phyloP scores from a whole-genome alignment of 1,284 basidiomycete species.

The Moesziomyces sp. region DNA sequence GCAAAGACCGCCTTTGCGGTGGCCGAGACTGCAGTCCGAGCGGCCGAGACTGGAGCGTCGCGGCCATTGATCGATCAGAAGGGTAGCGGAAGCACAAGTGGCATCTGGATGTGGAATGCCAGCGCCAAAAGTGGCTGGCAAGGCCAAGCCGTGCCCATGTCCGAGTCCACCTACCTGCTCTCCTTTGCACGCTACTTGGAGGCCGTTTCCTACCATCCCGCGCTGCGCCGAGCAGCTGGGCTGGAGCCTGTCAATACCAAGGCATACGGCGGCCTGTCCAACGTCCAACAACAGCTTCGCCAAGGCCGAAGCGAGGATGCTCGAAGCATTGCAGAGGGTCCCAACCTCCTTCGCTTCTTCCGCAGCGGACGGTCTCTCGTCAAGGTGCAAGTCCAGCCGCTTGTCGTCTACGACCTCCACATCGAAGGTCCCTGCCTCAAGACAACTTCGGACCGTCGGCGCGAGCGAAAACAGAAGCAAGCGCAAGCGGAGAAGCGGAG shows the following conservation, averaged over 20 bases:
- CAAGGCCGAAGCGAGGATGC: slow-evolving; percentile 40
- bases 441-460: slow-evolving; percentile 26
- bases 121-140: slow-evolving; percentile 49
- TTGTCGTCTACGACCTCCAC: slow-evolving; percentile 48
- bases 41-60: slow-evolving; percentile 37
- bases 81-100: slow-evolving; percentile 27
- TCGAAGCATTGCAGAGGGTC: slow-evolving; percentile 42
- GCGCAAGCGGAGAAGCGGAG: slow-evolving; percentile 19
- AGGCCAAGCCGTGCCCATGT: slow-evolving; percentile 42
- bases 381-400: slow-evolving; percentile 53
- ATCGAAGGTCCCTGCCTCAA: slow-evolving; percentile 55
- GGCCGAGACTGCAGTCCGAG: slow-evolving; percentile 51
- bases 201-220: slow-evolving; percentile 55
- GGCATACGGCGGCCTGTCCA: slow-evolving; percentile 34
- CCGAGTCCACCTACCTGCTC: slow-evolving; percentile 56
- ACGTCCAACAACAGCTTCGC: slow-evolving; percentile 40
- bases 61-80: slow-evolving; percentile 33
- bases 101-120: slow-evolving; percentile 57
- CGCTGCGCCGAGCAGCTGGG: slow-evolving; percentile 38
- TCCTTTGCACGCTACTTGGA: slow-evolving; percentile 61
- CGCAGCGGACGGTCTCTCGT: slow-evolving; percentile 44
- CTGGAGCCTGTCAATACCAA: slow-evolving; percentile 34
- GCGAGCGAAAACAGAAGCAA: slow-evolving; percentile 25
- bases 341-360: slow-evolving; percentile 51
- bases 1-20: slow-evolving; percentile 53